Evolutionary conservation across 352 stramenopile genomes (phyloP), one percentile per base, ranked within the genome.

Genomic region (Globisporangium abappressorium): DNA sequence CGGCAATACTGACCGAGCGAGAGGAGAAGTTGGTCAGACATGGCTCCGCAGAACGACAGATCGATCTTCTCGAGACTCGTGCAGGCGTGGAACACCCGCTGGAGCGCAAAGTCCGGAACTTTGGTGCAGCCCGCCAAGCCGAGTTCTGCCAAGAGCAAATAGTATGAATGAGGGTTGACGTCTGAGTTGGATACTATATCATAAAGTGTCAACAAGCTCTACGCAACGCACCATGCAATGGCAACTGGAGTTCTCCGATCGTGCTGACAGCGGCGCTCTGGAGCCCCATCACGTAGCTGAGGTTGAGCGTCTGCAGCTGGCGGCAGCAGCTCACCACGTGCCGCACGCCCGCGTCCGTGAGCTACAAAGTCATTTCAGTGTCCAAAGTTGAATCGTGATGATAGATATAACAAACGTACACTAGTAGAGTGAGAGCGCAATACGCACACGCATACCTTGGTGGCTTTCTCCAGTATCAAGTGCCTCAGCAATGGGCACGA

Each of bases 21-120:
- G 20, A 88, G 79, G 36, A 98, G 75, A 20, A 94, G 78, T 20
- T 85, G 72, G 70, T 98, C 95, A 0, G 87, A 96, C 6, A 96
- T 80, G 26, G 63, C 73, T 0, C 71, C 65, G 64, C 90, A 98
- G 61, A 85, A 93, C 1, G 89, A 97, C 30, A 96, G 65, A 47
- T 96, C 87, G 8, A 98, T 73, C 7, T 53, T 62, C 68, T 90
- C 79, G 7, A 98, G 74, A 30, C 66, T 74, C 14, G 73, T 77
- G 30, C 91, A 97, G 7, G 77, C 81, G 18, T 87, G 73, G 26
- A 97, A 89, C 53, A 97, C 79, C 9, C 87, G 93, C 65, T 90
- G 71, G 22, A 98, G 78, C 5, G 89, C 87, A 73, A 84, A 97
- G 2, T 90, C 81, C 6, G 73, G 85, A 14, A 96, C 76, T 65